Percentiles rank a stretch among this genome's conserved stretches.
phyloP scores from a whole-genome alignment of 2,329 filamentous ascomycete genomes.

The Plenodomus biglobosus region DNA sequence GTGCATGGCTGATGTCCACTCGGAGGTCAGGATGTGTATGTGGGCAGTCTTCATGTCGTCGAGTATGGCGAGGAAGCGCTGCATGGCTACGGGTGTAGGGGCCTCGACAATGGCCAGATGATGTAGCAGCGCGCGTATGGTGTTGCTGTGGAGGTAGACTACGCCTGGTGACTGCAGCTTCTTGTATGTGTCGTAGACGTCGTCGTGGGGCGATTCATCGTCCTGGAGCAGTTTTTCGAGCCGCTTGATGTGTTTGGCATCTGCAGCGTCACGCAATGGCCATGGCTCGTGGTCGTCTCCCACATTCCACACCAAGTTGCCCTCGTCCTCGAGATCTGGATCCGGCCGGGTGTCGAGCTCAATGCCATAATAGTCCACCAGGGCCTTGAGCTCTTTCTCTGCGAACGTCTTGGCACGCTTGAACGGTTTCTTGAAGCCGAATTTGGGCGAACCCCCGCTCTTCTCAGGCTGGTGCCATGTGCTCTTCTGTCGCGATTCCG shows the following conservation, averaged over 20 bases:
- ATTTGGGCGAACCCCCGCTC: constrained; percentile 9
- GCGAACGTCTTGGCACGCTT: constrained; percentile 37
- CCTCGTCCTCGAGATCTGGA: constrained; percentile 38
- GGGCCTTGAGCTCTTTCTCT: constrained; percentile 49
- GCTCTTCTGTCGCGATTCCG: constrained; percentile 24
- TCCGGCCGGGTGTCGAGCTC: constrained; percentile 21
- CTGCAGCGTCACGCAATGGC: constrained; percentile 35
- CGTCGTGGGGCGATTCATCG: constrained; percentile 48
- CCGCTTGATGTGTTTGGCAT: constrained; percentile 39
- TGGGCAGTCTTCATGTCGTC: constrained; percentile 78
- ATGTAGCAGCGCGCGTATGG: constrained; percentile 66
- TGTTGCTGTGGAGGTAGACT: constrained; percentile 50
- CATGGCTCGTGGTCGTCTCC: constrained; percentile 38
- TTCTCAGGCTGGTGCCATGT: constrained; percentile 5
- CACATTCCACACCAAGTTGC: constrained; percentile 34
- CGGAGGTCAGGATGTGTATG: constrained; percentile 64
- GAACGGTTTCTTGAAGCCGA: constrained; percentile 20
- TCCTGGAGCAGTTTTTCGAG: constrained; percentile 47
- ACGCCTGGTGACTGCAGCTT: constrained; percentile 57
- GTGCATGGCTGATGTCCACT: constrained; percentile 85
- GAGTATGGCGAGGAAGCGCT: constrained; percentile 79
- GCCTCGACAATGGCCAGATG: constrained; percentile 66
- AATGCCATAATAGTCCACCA: constrained; percentile 53
- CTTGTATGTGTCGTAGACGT: constrained; percentile 57
- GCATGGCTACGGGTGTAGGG: constrained; percentile 61